A percentile compares a stretch with the other conserved stretches of the same genome.
Evolutionary conservation across 2,329 filamentous ascomycete genomes (phyloP).

Genomic region (Colletotrichum navitas): DNA sequence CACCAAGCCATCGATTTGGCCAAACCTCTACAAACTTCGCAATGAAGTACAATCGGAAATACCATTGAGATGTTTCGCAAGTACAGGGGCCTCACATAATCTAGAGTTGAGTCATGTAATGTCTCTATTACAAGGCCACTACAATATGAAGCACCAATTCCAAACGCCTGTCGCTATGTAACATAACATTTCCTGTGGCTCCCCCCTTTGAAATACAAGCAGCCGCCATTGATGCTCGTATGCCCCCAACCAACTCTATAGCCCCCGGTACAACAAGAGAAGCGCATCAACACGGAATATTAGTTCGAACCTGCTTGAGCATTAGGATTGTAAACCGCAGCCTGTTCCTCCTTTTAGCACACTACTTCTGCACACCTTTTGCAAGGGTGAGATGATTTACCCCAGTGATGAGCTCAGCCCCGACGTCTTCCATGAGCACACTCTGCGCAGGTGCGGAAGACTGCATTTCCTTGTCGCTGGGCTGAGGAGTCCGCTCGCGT

Average conservation of each 20-base stretch:
- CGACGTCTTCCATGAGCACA: slow-evolving; percentile 58
- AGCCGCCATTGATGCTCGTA: slow-evolving; percentile 8
- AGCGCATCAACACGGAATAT: slow-evolving; percentile 28
- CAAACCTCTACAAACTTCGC: not conserved
- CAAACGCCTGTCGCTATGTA: slow-evolving; percentile 42
- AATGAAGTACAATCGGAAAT: slow-evolving; percentile 1
- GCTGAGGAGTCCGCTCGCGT: slow-evolving; percentile 39
- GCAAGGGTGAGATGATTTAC: slow-evolving; percentile 66
- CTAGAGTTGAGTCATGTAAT: slow-evolving; percentile 4
- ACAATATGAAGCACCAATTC: slow-evolving; percentile 20
- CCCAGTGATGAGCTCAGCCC: slow-evolving; percentile 71
- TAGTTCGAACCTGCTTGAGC: slow-evolving; percentile 35
- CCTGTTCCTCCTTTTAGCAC: slow-evolving; percentile 42
- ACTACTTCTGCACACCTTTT: slow-evolving; percentile 50
- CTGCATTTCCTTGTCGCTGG: slow-evolving; percentile 28
- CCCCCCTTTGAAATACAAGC: not conserved
- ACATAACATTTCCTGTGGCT: slow-evolving; percentile 3
- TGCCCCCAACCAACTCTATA: slow-evolving; percentile 15
- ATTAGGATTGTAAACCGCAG: slow-evolving; percentile 40
- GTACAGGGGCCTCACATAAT: too few species aligned
- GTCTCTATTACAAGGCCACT: not conserved
- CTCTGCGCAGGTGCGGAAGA: slow-evolving; percentile 42
- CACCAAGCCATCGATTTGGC: not conserved
- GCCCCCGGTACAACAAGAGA: slow-evolving; percentile 20
- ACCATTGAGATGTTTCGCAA: not conserved